Base-by-base conservation (phyloP, 2,329 filamentous ascomycete species). In the Xylaria sp. region DNA sequence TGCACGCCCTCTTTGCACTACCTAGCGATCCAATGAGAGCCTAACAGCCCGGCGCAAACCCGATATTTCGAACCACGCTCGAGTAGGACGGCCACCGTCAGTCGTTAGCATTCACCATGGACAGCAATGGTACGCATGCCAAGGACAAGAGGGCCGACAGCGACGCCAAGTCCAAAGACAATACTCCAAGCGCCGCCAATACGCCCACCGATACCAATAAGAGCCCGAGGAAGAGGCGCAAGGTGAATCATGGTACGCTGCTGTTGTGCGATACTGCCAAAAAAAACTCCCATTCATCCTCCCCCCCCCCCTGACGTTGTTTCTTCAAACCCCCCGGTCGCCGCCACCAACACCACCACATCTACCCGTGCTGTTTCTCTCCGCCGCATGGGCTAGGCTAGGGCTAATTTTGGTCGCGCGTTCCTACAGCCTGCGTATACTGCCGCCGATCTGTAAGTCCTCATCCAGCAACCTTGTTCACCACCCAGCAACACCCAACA, bases 381-480 rank as follows among this genome's bases (percentile, higher is more conserved):
- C 74, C 65, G 66, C 64, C 62, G 66, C 70, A 72, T 75, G 74
- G 76, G 76, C 79, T 79, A 81, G 66, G 62, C 79, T 79, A 81
- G 66, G 62, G 66, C 79, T 79, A 81, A 78, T 80, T 75, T 77
- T 79, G 74, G 77, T 77, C 76, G 77, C 81, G 79, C 80, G 78
- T 83, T 80, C 80, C 79, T 85, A 82, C 84, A 95, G 92, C 92
- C 79, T 95, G 92, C 84, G 91, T 95, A 79, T 95, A 95, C 83
- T 95, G 92, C 84, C 91, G 92, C 82, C 90, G 92, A 89, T 95
- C 93, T 88, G 92, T 94, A 89, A 93, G 92, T 91, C 76, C 61
- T 75, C 62, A 68, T 71, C 70, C 74, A 75, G 60, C 70, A 74
- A 72, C 64, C 67, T 70, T 74, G 75, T 70, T 71, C 74, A 73